These are phyloP conservation scores for Xylaria arbuscula DNA, from an alignment of 2,329 filamentous ascomycete species.

Conservation along the genomic window DNA sequence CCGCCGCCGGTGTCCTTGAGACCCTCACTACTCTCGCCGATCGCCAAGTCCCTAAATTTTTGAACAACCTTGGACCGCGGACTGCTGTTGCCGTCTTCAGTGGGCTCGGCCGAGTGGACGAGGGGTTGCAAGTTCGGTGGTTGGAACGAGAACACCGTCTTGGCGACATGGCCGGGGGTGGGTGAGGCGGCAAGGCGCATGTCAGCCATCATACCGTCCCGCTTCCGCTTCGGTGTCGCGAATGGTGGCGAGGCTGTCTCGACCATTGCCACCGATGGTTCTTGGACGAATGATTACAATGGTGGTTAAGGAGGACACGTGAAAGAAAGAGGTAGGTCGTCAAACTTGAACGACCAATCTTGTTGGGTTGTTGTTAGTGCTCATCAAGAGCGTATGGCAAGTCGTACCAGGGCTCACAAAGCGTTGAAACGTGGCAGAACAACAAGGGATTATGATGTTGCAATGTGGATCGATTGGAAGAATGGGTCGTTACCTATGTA, in stretches of 20 bases:
- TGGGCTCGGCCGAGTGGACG: slow-evolving; percentile 22
- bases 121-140: slow-evolving; percentile 42
- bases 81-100: slow-evolving; percentile 62
- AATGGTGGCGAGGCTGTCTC: slow-evolving; percentile 42
- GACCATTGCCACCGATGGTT: slow-evolving; percentile 35
- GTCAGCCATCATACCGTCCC: slow-evolving; percentile 51
- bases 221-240: slow-evolving; percentile 60
- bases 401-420: slow-evolving; percentile 5
- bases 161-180: slow-evolving; percentile 39
- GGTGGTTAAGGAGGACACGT: background rate
- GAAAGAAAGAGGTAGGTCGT: background rate
- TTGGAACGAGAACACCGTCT: slow-evolving; percentile 59
- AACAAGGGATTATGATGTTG: slow-evolving; percentile 10
- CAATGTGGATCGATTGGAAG: slow-evolving; percentile 10
- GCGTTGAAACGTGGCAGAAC: slow-evolving; percentile 25
- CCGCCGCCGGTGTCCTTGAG: slow-evolving; percentile 16
- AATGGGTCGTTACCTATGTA: slow-evolving; percentile 3
- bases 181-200: slow-evolving; percentile 48
- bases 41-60: slow-evolving; percentile 62
- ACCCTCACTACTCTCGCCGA: slow-evolving; percentile 46
- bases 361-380: background rate
- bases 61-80: slow-evolving; percentile 65
- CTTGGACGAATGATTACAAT: background rate
- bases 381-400: slow-evolving; percentile 5
- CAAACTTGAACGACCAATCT: background rate